Percentiles rank a stretch among this genome's conserved stretches.
phyloP scores from a whole-genome alignment of 1,284 basidiomycete species.

The Apiotrichum gracile region DNA sequence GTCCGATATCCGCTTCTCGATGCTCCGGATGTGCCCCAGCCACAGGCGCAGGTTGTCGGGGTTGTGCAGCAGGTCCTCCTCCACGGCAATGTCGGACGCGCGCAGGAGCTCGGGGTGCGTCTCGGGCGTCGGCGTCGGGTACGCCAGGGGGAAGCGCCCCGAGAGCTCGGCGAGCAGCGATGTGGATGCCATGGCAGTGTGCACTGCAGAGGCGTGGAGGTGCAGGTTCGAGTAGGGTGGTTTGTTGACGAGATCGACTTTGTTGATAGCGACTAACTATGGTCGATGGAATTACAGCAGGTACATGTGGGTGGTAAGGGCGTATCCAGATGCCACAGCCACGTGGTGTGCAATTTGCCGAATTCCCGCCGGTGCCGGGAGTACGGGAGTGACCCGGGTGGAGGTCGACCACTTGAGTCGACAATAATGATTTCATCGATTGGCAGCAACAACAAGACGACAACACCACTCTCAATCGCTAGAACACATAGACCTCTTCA shows the following conservation, averaged over 20 bases:
- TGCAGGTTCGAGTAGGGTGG: too few species aligned
- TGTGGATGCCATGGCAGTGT: slow-evolving; percentile 21
- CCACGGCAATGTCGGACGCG: slow-evolving; percentile 71
- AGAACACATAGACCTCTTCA: too few species aligned
- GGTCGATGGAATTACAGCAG: too few species aligned
- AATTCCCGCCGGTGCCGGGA: background rate
- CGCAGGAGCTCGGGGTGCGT: slow-evolving; percentile 72
- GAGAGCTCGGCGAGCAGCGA: slow-evolving; percentile 36
- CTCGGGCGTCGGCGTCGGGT: slow-evolving; percentile 73
- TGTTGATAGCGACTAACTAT: too few species aligned
- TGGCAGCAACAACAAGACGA: too few species aligned
- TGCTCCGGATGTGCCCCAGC: slow-evolving; percentile 76
- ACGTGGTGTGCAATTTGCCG: background rate
- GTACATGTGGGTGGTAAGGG: too few species aligned
- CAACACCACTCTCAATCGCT: too few species aligned
- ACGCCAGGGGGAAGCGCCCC: slow-evolving; percentile 67
- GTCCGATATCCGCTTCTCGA: slow-evolving; percentile 62
- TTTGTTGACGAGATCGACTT: too few species aligned
- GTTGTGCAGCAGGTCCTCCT: slow-evolving; percentile 94
- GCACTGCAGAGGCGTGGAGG: background rate
- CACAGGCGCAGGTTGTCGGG: slow-evolving; percentile 85
- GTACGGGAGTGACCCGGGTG: too few species aligned
- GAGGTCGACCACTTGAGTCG: background rate
- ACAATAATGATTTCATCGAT: too few species aligned
- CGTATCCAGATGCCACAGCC: background rate